phyloP scores from a whole-genome alignment of 2,329 filamentous ascomycete species.

The Dothideomycetidae sp. region DNA sequence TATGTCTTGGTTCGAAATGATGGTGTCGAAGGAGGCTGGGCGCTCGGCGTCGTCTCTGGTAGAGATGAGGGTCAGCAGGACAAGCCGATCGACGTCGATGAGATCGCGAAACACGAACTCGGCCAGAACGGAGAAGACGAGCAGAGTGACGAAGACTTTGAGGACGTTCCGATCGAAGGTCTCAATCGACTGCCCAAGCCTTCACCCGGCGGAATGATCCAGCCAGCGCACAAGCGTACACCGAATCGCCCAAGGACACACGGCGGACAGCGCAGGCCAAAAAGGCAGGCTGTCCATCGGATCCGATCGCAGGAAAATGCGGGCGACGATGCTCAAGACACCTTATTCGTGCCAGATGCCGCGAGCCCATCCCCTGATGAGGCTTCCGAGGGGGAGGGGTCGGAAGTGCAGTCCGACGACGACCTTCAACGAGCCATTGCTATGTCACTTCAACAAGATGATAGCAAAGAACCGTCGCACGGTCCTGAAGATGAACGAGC shows the following conservation, averaged over 20 bases:
- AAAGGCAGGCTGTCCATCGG: conserved; percentile 12
- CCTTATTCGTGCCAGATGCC: conserved; percentile 40
- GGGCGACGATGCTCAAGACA: conserved; percentile 31
- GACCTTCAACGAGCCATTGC: conserved; percentile 72
- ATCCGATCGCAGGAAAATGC: conserved; percentile 15
- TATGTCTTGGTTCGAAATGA: conserved; percentile 96
- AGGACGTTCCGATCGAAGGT: conserved; percentile 84
- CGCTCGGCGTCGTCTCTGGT: conserved; percentile 79
- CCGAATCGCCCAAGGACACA: conserved; percentile 33
- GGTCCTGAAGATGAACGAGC: conserved; percentile 24
- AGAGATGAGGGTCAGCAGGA: conserved; percentile 64
- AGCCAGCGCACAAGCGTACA: conserved; percentile 17
- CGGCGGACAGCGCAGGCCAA: conserved; percentile 27
- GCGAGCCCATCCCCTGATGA: conserved; percentile 17
- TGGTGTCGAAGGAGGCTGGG: conserved; percentile 89
- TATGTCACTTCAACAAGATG: conserved; percentile 58
- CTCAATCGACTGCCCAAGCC: conserved; percentile 66
- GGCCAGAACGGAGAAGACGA: conserved; percentile 44
- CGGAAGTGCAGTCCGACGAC: conserved; percentile 45
- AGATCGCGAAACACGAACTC: conserved; percentile 34
- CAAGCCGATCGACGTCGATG: conserved; percentile 87
- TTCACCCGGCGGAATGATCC: conserved; percentile 17
- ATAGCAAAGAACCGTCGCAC: conserved; percentile 29
- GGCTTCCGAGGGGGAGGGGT: conserved; percentile 26
- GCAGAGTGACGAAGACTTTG: conserved; percentile 66